phyloP scores from a whole-genome alignment of 345 rosid genomes.

The Ceriops decandra region DNA sequence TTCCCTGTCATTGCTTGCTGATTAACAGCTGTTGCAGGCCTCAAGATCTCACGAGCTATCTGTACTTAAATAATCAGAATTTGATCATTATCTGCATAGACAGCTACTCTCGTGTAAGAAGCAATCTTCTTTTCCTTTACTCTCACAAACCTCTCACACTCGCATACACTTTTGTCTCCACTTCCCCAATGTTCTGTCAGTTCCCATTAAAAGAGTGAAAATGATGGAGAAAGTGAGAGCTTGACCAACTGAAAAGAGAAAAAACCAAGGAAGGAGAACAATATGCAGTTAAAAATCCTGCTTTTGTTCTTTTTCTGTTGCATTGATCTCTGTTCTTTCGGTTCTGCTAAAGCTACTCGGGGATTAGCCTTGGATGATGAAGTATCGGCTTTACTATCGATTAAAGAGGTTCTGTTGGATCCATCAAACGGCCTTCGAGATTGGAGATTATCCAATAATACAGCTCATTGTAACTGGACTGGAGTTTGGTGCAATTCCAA shows the following conservation, averaged over 20 bases:
- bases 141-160: conserved; percentile 7
- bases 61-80: conserved; percentile 22
- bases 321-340: conserved; percentile 35
- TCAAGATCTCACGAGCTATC: conserved; percentile 55
- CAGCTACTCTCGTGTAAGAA: conserved; percentile 25
- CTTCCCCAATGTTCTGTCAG: neutral
- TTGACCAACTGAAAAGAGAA: conserved; percentile 12
- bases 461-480: conserved; percentile 71
- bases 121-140: conserved; percentile 36
- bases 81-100: conserved; percentile 23
- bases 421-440: conserved; percentile 57
- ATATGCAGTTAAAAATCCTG: conserved; percentile 29
- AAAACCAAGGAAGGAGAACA: conserved; percentile 26
- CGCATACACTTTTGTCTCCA: neutral
- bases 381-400: conserved; percentile 46
- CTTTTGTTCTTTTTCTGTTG: conserved; percentile 43
- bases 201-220: conserved; percentile 10
- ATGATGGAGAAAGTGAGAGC: conserved; percentile 25
- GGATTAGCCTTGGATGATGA: conserved; percentile 35
- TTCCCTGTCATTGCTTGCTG: conserved; percentile 34
- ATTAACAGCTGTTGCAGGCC: conserved; percentile 48
- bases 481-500: conserved; percentile 68
- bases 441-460: conserved; percentile 51
- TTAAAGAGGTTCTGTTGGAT: conserved; percentile 58
- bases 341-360: conserved; percentile 30